Evolutionary conservation across 495 filamentous ascomycete genomes (phyloP).

Genomic region (Choiromyces venosus): DNA sequence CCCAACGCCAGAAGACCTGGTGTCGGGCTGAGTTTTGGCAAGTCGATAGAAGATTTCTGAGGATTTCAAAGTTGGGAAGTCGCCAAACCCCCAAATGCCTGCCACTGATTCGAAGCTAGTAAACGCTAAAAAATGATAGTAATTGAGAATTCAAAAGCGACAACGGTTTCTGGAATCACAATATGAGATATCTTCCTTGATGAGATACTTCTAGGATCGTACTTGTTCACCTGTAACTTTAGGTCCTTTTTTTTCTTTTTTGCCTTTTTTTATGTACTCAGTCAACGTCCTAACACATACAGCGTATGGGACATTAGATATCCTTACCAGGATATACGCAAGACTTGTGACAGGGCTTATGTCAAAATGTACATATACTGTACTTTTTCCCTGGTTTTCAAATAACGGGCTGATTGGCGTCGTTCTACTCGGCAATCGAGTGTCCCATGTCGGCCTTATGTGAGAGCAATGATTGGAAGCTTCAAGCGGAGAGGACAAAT

Average conservation of each 20-base stretch:
- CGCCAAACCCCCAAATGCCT: too few relatives aligned
- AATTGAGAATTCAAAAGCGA: too few relatives aligned
- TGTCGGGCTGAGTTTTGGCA: too few relatives aligned
- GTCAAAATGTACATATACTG: not conserved
- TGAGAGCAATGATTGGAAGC: not conserved
- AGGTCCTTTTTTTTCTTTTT: not conserved
- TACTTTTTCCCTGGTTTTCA: not conserved
- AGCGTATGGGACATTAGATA: not conserved
- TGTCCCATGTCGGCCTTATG: not conserved
- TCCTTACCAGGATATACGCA: not conserved
- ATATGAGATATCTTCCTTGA: not conserved
- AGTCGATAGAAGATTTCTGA: too few relatives aligned
- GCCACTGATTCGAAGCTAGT: too few relatives aligned
- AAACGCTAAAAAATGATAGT: too few relatives aligned
- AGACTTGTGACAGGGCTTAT: not conserved
- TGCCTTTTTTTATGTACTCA: not conserved
- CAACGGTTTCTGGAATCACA: too few relatives aligned
- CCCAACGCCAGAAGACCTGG: too few relatives aligned
- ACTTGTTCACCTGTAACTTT: not conserved
- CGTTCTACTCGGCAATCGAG: slow-evolving; percentile 1
- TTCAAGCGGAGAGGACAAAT: not conserved
- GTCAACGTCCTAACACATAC: not conserved
- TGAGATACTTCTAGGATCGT: not conserved
- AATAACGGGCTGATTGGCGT: not conserved
- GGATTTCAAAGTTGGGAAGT: too few relatives aligned